A percentile compares a stretch with the other conserved stretches of the same genome.
Evolutionary conservation across 495 filamentous ascomycete genomes (phyloP).

Genomic region (Xylaria sp.): DNA sequence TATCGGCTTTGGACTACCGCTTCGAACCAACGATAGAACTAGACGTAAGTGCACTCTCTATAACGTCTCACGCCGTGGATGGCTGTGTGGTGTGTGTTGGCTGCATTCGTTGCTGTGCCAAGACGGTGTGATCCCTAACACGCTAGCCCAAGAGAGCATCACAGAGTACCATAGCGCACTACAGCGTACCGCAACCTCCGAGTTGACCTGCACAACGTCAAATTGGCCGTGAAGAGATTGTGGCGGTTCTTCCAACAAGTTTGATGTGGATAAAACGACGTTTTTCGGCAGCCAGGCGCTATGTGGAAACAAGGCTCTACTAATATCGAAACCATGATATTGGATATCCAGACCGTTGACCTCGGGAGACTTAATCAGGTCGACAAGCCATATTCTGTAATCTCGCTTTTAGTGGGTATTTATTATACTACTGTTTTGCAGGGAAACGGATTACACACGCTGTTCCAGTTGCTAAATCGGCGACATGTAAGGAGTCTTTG

Average conservation of each 20-base stretch:
- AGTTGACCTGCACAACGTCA: no score
- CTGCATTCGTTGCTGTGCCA: no score
- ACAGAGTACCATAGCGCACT: no score
- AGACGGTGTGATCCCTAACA: no score
- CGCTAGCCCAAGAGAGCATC: no score
- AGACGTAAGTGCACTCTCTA: conserved; percentile 20
- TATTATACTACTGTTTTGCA: background rate
- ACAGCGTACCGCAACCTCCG: no score
- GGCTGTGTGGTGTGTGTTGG: no score
- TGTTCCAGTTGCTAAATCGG: conserved; percentile 21
- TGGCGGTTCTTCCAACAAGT: conserved; percentile 20
- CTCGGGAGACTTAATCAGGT: conserved; percentile 17
- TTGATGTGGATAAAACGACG: conserved; percentile 6
- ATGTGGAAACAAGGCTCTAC: conserved; percentile 11
- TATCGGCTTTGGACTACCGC: conserved; percentile 2
- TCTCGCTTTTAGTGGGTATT: background rate
- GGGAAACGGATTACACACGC: background rate
- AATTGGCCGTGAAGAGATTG: conserved; percentile 19
- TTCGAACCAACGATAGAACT: conserved; percentile 3
- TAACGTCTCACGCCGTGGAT: no score
- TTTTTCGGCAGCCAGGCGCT: conserved; percentile 17
- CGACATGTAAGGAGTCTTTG: background rate
- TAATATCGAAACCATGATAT: conserved; percentile 21
- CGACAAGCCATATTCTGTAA: conserved; percentile 21
- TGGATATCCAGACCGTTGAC: conserved; percentile 9